These are phyloP conservation scores for Pezicula rhizophila DNA, from an alignment of 2,329 filamentous ascomycete species.

Conservation along the genomic window DNA sequence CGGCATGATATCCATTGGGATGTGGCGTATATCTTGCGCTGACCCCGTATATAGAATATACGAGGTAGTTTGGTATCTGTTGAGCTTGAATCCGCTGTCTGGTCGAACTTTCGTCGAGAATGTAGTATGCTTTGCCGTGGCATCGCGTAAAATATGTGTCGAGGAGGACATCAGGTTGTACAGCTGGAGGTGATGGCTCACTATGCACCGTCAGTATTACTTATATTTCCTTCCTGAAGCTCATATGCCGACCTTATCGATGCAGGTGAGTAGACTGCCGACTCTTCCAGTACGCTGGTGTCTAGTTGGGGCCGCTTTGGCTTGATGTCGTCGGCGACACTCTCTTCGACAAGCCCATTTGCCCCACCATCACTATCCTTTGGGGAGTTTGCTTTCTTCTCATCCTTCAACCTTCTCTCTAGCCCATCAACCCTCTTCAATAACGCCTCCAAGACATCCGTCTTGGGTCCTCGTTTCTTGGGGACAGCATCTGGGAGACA, in stretches of 20 bases:
- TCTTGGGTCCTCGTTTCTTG: constrained; percentile 86
- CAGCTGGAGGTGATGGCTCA: constrained; percentile 38
- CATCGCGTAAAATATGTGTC: constrained; percentile 76
- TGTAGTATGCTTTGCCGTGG: constrained; percentile 76
- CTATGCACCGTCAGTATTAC: constrained; percentile 25
- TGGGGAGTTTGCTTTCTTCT: constrained; percentile 39
- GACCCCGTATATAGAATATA: constrained; percentile 54
- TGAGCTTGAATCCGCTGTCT: constrained; percentile 66
- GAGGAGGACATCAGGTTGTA: constrained; percentile 57
- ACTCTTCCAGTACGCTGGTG: constrained; percentile 30
- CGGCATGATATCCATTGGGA: constrained; percentile 59
- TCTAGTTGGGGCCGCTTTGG: constrained; percentile 32
- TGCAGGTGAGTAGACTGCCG: constrained; percentile 38
- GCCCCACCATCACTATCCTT: constrained; percentile 12
- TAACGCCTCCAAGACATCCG: constrained; percentile 78
- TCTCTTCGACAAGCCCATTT: constrained; percentile 13
- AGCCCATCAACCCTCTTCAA: constrained; percentile 80
- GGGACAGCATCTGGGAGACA: constrained; percentile 66
- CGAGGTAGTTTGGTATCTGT: constrained; percentile 52
- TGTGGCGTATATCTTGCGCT: constrained; percentile 64
- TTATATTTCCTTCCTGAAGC: constrained; percentile 21
- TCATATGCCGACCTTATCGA: constrained; percentile 29
- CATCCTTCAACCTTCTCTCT: constrained; percentile 71
- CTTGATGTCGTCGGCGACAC: constrained; percentile 27
- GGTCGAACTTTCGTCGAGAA: constrained; percentile 71